These are phyloP conservation scores for Neurospora sp. DNA, from an alignment of 495 filamentous ascomycete species.

Conservation along the genomic window DNA sequence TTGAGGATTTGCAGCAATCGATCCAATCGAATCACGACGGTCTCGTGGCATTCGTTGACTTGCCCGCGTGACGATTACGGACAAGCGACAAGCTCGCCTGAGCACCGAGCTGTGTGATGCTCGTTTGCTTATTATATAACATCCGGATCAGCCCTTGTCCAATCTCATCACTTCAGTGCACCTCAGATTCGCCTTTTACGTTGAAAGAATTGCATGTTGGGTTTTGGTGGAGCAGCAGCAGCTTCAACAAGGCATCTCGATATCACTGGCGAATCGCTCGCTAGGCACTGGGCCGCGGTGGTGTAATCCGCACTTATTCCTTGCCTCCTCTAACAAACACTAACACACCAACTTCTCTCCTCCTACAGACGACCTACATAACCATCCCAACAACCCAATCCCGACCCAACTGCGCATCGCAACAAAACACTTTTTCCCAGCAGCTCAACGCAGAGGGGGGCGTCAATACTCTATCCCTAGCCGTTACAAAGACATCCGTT, in stretches of 20 bases:
- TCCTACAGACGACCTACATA: background rate
- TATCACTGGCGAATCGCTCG: background rate
- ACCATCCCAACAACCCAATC: background rate
- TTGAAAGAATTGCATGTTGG: background rate
- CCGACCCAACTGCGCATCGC: background rate
- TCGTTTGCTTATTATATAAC: background rate
- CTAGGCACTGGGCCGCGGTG: background rate
- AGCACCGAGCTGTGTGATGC: background rate
- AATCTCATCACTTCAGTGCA: background rate
- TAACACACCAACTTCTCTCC: background rate
- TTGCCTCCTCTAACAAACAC: background rate
- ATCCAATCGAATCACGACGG: conserved; percentile 8
- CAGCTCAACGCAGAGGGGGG: background rate
- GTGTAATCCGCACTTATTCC: background rate
- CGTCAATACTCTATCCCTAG: background rate
- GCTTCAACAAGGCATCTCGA: background rate
- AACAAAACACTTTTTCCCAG: background rate
- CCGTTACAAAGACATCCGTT: background rate
- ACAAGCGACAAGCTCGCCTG: background rate
- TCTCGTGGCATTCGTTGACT: conserved; percentile 23
- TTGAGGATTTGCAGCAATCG: conserved; percentile 1
- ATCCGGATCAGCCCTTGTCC: background rate
- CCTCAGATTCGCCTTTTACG: background rate
- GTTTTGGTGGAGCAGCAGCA: background rate
- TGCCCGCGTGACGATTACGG: conserved; percentile 15